Evolutionary conservation across 1,284 basidiomycete genomes (phyloP).

Genomic region (Apiotrichum siamense): DNA sequence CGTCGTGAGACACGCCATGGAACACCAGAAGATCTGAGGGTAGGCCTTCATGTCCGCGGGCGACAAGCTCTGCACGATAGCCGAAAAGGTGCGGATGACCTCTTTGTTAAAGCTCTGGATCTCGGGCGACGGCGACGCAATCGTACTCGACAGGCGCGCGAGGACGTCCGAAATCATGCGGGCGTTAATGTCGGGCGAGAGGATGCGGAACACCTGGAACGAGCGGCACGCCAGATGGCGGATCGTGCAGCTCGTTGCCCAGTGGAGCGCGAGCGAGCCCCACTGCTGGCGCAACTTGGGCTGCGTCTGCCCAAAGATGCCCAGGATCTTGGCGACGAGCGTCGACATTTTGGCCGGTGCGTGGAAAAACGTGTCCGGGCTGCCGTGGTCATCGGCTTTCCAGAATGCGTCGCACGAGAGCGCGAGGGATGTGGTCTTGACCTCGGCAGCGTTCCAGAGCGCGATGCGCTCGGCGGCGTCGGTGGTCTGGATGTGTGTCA

Average conservation of each 20-base stretch:
- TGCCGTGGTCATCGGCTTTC: constrained; percentile 60
- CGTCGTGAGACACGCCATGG: constrained; percentile 73
- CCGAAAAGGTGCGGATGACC: constrained; percentile 69
- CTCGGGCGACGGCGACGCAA: constrained; percentile 63
- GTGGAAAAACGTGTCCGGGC: constrained; percentile 33
- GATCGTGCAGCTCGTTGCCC: constrained; percentile 83
- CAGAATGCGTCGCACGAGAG: constrained; percentile 56
- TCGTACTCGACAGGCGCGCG: constrained; percentile 75
- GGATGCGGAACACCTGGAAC: constrained; percentile 78
- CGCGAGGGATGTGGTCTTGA: constrained; percentile 55
- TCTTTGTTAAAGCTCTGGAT: constrained; percentile 79
- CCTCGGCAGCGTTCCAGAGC: constrained; percentile 38
- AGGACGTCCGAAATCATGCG: constrained; percentile 73
- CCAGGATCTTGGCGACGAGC: constrained; percentile 62
- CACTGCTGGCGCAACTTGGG: constrained; percentile 66
- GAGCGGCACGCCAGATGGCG: constrained; percentile 82
- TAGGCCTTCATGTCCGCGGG: constrained; percentile 57
- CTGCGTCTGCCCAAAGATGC: constrained; percentile 62
- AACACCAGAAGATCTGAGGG: constrained; percentile 83
- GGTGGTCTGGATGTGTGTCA: constrained; percentile 31
- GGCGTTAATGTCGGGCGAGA: constrained; percentile 67
- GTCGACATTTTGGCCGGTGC: constrained; percentile 62
- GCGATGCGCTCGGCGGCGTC: constrained; percentile 20
- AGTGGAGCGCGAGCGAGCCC: constrained; percentile 72
- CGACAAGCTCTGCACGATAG: constrained; percentile 58